Evolutionary conservation across 1,284 basidiomycete genomes (phyloP).

Genomic region (Ceratobasidium sp.): DNA sequence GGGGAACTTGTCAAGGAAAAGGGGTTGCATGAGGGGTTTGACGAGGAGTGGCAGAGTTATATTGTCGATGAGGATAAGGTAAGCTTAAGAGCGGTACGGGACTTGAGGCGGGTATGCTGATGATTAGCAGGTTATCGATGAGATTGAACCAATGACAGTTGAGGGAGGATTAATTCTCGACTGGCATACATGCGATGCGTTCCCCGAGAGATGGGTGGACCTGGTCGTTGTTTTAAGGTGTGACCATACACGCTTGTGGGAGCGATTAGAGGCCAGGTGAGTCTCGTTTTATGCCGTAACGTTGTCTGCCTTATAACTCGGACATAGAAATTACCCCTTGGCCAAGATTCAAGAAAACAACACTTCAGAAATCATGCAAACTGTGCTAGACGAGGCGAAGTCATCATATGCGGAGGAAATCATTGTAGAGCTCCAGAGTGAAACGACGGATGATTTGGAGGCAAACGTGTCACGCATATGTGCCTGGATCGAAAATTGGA

Average conservation of each 20-base stretch:
- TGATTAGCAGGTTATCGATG: slow-evolving; percentile 64
- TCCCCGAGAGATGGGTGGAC: slow-evolving; percentile 97
- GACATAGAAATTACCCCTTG: slow-evolving; percentile 80
- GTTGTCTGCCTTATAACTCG: not conserved
- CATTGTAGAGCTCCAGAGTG: slow-evolving; percentile 86
- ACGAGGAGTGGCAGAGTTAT: slow-evolving; percentile 95
- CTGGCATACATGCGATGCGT: slow-evolving; percentile 96
- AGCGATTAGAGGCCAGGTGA: slow-evolving; percentile 91
- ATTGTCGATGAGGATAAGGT: slow-evolving; percentile 96
- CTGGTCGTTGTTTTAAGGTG: slow-evolving; percentile 95
- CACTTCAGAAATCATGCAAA: slow-evolving; percentile 97
- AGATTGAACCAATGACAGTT: slow-evolving; percentile 77
- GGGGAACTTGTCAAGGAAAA: slow-evolving; percentile 90
- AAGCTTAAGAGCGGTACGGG: slow-evolving; percentile 43
- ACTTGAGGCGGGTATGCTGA: not conserved
- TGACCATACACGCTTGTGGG: slow-evolving; percentile 90
- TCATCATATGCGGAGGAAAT: slow-evolving; percentile 87
- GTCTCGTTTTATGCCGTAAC: slow-evolving; percentile 50
- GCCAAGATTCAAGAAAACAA: slow-evolving; percentile 99
- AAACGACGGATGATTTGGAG: slow-evolving; percentile 84
- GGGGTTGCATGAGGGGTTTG: slow-evolving; percentile 83
- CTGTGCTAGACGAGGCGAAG: slow-evolving; percentile 88
- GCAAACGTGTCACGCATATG: slow-evolving; percentile 86
- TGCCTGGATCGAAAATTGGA: slow-evolving; percentile 87
- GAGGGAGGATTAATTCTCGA: slow-evolving; percentile 89